Evolutionary conservation across 345 rosid species (phyloP), one percentile per base, ranked within the genome.

Genomic region (Ceriops tagal): DNA sequence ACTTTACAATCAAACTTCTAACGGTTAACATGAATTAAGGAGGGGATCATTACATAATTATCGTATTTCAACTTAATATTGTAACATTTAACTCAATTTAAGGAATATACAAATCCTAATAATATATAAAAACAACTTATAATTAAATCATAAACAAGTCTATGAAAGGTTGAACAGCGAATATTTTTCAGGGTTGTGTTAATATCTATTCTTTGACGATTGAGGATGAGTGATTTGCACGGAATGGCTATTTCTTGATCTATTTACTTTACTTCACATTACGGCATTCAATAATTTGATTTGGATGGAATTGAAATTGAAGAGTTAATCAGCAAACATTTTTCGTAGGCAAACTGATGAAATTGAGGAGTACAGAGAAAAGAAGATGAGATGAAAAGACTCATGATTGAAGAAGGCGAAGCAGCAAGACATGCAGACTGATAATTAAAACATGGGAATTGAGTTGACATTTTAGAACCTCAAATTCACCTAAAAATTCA

Each of bases 361-460:
- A 83, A 86, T 90, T 64, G 85, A 90, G 77, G 91, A 90, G 78
- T 89, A 83, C 39, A 84, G 95, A 74, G 92, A 89, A 80, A 84
- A 92, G 79, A 96, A 87, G 80, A 92, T 81, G 97, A 96, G 71
- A 92, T 88, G 98, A 85, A 77, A 80, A 75, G 77, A 62, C 97
- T 97, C 53, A 53, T 84, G 83, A 83, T 90, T 66, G 97, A 86
- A 70, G 98, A 92, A 84, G 99, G 96, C 26, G 87, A 92, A 76
- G 98, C 99, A 34, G 81, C 98, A 96, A 71, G 99, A 96, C 68
- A 96, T 92, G 98, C 98, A 90, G 86, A 90, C 87, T 83, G 95
- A 96, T 69, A 92, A 92, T 70, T 82, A 24, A 62, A 92, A 96
- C 80, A 96, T 92, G 99, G 37, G 9, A 34, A 34, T 34, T 7